These are phyloP conservation scores for Brachypodium distachyon DNA, from an alignment of 202 grass and related monocot genomes.

Conservation along the genomic window DNA sequence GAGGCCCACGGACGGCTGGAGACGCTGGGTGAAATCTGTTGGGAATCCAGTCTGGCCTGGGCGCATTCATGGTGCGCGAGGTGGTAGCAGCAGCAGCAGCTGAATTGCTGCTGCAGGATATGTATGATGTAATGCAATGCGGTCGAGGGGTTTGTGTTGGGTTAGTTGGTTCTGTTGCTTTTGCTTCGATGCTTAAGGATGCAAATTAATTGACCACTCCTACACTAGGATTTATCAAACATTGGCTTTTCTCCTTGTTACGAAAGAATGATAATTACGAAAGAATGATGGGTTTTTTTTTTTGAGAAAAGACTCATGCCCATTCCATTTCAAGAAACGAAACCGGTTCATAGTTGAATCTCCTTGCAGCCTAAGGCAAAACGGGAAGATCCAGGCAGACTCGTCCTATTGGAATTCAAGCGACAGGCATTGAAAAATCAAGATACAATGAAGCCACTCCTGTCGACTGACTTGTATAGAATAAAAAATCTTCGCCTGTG, in stretches of 20 bases:
- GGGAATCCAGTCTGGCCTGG: slow-evolving; percentile 25
- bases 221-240: not conserved
- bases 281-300: too few relatives aligned
- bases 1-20: not conserved
- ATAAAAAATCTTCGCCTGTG: too few relatives aligned
- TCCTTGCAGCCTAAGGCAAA: too few relatives aligned
- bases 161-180: not conserved
- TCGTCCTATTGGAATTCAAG: too few relatives aligned
- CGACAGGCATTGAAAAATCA: too few relatives aligned
- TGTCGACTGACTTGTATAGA: too few relatives aligned
- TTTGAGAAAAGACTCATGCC: too few relatives aligned
- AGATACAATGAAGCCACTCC: too few relatives aligned
- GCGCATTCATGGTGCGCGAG: slow-evolving; percentile 27
- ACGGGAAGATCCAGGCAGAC: too few relatives aligned
- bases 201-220: not conserved
- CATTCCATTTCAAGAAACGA: too few relatives aligned
- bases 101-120: slow-evolving; percentile 1
- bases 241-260: not conserved
- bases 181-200: not conserved
- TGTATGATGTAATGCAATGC: not conserved
- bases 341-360: too few relatives aligned
- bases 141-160: not conserved
- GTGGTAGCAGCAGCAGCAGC: not conserved
- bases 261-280: not conserved
- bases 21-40: slow-evolving; percentile 15